Evolutionary conservation across 2,329 filamentous ascomycete species (phyloP).

Genomic region (Zasmidium cellare): DNA sequence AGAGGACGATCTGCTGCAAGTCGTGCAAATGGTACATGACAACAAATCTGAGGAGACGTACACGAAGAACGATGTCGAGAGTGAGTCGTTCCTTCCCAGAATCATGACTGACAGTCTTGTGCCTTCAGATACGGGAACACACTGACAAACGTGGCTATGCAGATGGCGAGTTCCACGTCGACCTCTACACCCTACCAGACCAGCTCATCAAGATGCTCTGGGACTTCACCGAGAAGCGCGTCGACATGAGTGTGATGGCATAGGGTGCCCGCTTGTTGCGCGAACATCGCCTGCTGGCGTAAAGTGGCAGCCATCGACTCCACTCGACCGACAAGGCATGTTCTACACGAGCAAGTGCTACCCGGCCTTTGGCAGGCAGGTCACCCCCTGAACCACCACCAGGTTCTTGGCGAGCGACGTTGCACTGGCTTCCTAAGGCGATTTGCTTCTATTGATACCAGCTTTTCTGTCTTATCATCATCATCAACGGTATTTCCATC

Average conservation of each 20-base stretch:
- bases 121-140: background rate
- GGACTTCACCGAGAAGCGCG: slow-evolving; percentile 66
- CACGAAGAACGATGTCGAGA: slow-evolving; percentile 94
- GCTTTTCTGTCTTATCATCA: background rate
- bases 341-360: background rate
- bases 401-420: too few species aligned
- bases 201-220: slow-evolving; percentile 87
- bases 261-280: slow-evolving; percentile 13
- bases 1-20: slow-evolving; percentile 90
- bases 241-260: slow-evolving; percentile 33
- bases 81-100: slow-evolving; percentile 46
- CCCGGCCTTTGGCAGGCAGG: background rate
- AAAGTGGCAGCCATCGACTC: background rate
- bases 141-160: slow-evolving; percentile 16
- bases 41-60: slow-evolving; percentile 93
- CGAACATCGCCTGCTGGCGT: background rate
- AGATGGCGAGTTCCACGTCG: slow-evolving; percentile 97
- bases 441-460: slow-evolving; percentile 2
- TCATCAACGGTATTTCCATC: too few species aligned
- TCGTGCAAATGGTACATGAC: slow-evolving; percentile 98
- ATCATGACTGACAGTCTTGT: slow-evolving; percentile 24
- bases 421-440: background rate
- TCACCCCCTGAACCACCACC: too few species aligned
- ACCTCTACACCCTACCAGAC: slow-evolving; percentile 96
- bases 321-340: background rate